Conservation (phyloP, 345 rosid species). For the Litchi chinensis region DNA sequence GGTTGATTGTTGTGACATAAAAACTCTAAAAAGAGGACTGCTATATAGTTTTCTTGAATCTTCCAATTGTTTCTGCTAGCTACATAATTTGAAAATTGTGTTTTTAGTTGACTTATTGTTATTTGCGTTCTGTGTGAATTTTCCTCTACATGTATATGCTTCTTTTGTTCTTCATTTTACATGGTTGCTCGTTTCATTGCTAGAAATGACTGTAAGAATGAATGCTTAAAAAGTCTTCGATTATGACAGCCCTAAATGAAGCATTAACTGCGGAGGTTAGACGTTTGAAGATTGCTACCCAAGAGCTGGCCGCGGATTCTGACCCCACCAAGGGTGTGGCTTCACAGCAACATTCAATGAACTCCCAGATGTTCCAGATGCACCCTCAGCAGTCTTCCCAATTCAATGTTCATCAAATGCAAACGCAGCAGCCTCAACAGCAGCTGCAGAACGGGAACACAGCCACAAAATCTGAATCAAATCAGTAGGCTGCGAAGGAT, state of each 20-base stretch:
- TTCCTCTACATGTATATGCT: no score
- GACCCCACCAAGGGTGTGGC: conserved; percentile 49
- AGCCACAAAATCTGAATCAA: conserved; percentile 53
- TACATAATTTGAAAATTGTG: neutral
- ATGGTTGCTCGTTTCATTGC: neutral
- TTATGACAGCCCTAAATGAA: conserved; percentile 56
- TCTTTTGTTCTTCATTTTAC: neutral
- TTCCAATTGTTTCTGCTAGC: neutral
- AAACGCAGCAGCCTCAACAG: conserved; percentile 36
- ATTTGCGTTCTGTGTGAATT: neutral
- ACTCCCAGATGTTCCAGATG: conserved; percentile 52
- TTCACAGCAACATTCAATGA: conserved; percentile 45
- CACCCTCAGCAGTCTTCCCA: conserved; percentile 47
- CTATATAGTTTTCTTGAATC: neutral
- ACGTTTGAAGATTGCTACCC: conserved; percentile 53
- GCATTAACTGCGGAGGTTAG: conserved; percentile 65
- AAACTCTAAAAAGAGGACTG: no score
- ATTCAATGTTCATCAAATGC: conserved; percentile 43
- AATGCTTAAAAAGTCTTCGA: neutral
- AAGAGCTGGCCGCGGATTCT: conserved; percentile 46
- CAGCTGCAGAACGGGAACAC: conserved; percentile 45
- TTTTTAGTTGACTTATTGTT: neutral
- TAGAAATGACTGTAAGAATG: neutral
- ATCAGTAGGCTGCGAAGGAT: conserved; percentile 40
- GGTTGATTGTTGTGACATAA: neutral